phyloP scores from a whole-genome alignment of 441 rosid species.

The Theobroma grandiflorum region DNA sequence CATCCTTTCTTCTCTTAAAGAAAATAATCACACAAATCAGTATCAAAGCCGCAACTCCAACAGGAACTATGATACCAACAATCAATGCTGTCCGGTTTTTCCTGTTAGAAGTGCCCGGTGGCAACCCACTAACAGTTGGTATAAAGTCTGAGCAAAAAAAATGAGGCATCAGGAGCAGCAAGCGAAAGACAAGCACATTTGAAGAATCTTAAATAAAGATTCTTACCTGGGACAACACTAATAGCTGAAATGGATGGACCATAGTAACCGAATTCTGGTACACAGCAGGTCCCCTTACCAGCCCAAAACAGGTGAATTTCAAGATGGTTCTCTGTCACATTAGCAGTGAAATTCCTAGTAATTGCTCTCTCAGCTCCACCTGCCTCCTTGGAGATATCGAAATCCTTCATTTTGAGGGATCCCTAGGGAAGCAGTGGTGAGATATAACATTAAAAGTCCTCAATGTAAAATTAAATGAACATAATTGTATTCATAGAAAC shows the following conservation, averaged over 20 bases:
- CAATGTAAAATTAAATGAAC: not conserved
- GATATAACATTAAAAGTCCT: slow-evolving; percentile 37
- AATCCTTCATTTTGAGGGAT: slow-evolving; percentile 35
- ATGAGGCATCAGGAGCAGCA: not conserved
- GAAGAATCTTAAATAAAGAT: not conserved
- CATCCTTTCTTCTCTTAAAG: slow-evolving; percentile 71
- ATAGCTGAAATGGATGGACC: slow-evolving; percentile 74
- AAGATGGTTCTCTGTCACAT: slow-evolving; percentile 56
- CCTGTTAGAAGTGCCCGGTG: slow-evolving; percentile 49
- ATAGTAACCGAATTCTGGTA: slow-evolving; percentile 59
- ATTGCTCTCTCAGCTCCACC: slow-evolving; percentile 47
- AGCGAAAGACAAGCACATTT: not conserved
- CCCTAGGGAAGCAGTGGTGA: slow-evolving; percentile 34
- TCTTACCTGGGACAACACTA: slow-evolving; percentile 45
- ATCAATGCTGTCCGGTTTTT: slow-evolving; percentile 28
- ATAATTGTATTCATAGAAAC: not conserved
- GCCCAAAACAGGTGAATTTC: slow-evolving; percentile 74
- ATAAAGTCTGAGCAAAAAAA: slow-evolving; percentile 55
- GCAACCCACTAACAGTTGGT: slow-evolving; percentile 57
- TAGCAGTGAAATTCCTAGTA: slow-evolving; percentile 40
- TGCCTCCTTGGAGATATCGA: slow-evolving; percentile 46
- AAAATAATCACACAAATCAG: slow-evolving; percentile 58
- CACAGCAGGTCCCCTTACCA: slow-evolving; percentile 76
- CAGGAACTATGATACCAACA: slow-evolving; percentile 58
- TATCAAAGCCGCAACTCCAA: slow-evolving; percentile 51